Conservation (phyloP, 2,329 filamentous ascomycete genomes). For the Penicillium sp. region DNA sequence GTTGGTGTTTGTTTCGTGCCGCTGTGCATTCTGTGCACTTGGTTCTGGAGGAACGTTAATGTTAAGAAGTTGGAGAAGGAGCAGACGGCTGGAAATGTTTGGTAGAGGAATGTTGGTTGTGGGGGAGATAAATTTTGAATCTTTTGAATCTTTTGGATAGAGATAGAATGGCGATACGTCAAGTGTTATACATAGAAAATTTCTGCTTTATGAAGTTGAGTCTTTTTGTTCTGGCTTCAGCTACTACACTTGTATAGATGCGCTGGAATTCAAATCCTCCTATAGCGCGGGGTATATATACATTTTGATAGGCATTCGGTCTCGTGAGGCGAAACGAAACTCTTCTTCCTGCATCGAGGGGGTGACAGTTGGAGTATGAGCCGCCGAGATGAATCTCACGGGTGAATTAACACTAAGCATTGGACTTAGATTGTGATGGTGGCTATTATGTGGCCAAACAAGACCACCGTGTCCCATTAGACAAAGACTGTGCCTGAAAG, state of each 20-base stretch:
- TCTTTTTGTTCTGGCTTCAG: background rate
- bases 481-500: background rate
- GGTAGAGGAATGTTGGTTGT: background rate
- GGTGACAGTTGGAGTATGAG: background rate
- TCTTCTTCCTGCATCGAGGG: background rate
- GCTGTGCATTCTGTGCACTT: slow-evolving; percentile 9
- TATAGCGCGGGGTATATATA: slow-evolving; percentile 4
- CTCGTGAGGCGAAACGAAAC: background rate
- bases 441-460: background rate
- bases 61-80: slow-evolving; percentile 8
- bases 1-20: slow-evolving; percentile 24
- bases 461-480: background rate
- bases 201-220: background rate
- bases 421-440: background rate
- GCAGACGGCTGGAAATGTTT: slow-evolving; percentile 8
- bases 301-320: background rate
- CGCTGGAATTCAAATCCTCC: background rate
- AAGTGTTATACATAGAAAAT: background rate
- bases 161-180: background rate
- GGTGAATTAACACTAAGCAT: background rate
- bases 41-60: slow-evolving; percentile 11
- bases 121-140: background rate
- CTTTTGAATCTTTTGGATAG: background rate
- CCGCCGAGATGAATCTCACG: background rate
- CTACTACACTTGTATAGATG: background rate